These are phyloP conservation scores for Kazachstania viticola DNA, from an alignment of 805 yeast species.

Conservation along the genomic window DNA sequence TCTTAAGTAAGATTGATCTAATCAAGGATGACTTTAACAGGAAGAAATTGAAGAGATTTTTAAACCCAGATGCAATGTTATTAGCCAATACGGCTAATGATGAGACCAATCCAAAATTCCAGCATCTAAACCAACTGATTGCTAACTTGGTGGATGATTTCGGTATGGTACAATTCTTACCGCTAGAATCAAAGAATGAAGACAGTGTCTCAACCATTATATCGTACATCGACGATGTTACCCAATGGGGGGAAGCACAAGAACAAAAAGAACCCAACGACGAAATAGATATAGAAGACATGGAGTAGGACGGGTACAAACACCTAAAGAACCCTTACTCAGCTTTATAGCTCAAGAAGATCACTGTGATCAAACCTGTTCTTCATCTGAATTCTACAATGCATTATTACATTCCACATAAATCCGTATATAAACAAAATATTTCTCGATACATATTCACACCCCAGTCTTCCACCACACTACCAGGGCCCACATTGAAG, in stretches of 20 bases:
- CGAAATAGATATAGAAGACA: slow-evolving; percentile 50
- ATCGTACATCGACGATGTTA: slow-evolving; percentile 88
- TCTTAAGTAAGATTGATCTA: slow-evolving; percentile 77
- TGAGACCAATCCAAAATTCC: slow-evolving; percentile 44
- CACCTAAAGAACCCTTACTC: no score
- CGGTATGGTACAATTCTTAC: slow-evolving; percentile 96
- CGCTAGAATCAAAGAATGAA: slow-evolving; percentile 68
- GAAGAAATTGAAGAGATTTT: slow-evolving; percentile 67
- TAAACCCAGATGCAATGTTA: slow-evolving; percentile 85
- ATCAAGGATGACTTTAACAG: slow-evolving; percentile 68
- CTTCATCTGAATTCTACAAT: no score
- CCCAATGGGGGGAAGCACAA: slow-evolving; percentile 95
- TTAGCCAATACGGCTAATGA: slow-evolving; percentile 39
- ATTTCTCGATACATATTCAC: no score
- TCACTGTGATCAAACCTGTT: no score
- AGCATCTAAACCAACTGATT: slow-evolving; percentile 64
- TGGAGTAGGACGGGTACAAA: neutral
- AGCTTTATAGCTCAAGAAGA: no score
- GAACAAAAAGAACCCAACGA: slow-evolving; percentile 95
- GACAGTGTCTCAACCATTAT: slow-evolving; percentile 72
- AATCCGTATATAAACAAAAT: no score
- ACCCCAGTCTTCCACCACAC: no score
- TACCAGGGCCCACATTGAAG: no score
- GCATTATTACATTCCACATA: no score
- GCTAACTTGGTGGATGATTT: slow-evolving; percentile 91